Evolutionary conservation across 1,284 basidiomycete species (phyloP).

Genomic region (Cryptococcus neoformans): DNA sequence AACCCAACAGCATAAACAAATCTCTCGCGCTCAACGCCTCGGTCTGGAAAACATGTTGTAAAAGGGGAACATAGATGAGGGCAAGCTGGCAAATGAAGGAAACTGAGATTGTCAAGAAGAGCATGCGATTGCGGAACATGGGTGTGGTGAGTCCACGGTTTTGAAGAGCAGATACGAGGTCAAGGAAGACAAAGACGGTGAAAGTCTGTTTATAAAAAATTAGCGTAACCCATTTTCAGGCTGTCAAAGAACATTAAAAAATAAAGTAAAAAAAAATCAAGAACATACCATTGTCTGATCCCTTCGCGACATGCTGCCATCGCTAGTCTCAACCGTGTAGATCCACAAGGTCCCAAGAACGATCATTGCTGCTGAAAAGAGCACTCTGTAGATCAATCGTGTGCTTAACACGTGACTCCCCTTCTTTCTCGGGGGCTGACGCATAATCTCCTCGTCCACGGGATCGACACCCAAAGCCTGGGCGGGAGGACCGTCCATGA

Average conservation of each 20-base stretch:
- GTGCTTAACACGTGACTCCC: slow-evolving; percentile 79
- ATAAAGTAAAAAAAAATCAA: background rate
- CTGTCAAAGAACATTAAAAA: background rate
- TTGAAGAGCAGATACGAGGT: slow-evolving; percentile 90
- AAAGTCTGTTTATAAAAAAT: slow-evolving; percentile 65
- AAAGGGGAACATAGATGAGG: slow-evolving; percentile 83
- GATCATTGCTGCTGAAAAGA: slow-evolving; percentile 88
- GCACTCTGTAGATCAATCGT: slow-evolving; percentile 70
- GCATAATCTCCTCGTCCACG: slow-evolving; percentile 86
- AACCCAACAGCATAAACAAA: slow-evolving; percentile 64
- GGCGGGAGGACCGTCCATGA: slow-evolving; percentile 98
- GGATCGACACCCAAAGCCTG: slow-evolving; percentile 97
- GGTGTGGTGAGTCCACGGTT: slow-evolving; percentile 84
- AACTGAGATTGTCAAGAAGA: slow-evolving; percentile 77
- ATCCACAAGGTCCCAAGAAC: slow-evolving; percentile 84
- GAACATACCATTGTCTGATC: slow-evolving; percentile 88
- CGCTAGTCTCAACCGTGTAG: slow-evolving; percentile 76
- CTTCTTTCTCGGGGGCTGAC: slow-evolving; percentile 80
- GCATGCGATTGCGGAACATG: slow-evolving; percentile 79
- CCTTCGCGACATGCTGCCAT: slow-evolving; percentile 72
- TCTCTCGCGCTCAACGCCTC: slow-evolving; percentile 69
- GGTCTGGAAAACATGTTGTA: slow-evolving; percentile 94
- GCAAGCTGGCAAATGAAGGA: slow-evolving; percentile 79
- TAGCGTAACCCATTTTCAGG: background rate
- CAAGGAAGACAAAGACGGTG: slow-evolving; percentile 93